phyloP scores from a whole-genome alignment of 225 moss, liverwort and hornwort genomes.

The Sphagnum contortum region DNA sequence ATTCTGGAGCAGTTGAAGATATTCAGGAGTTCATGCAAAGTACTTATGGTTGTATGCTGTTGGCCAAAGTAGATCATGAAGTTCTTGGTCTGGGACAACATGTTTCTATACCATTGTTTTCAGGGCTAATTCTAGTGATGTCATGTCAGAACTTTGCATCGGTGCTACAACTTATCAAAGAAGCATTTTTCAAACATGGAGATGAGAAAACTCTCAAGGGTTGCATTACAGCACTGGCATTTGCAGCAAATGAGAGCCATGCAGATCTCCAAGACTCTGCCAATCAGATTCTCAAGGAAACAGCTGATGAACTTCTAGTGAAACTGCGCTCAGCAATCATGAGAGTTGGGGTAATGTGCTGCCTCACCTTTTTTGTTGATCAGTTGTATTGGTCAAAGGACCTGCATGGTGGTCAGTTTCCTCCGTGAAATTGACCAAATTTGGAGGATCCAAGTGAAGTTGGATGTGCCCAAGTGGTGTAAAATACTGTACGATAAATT shows the following conservation, averaged over 20 bases:
- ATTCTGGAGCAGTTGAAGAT: no score
- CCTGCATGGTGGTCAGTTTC: background rate
- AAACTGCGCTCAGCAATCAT: slow-evolving; percentile 74
- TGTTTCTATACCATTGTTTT: no score
- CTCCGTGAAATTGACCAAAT: no score
- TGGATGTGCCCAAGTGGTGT: no score
- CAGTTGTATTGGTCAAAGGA: background rate
- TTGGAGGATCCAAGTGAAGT: no score
- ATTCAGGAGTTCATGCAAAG: no score
- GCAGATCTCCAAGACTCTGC: slow-evolving; percentile 84
- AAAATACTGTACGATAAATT: no score
- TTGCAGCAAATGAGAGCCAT: slow-evolving; percentile 80
- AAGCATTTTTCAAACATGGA: slow-evolving; percentile 95
- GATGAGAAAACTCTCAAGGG: slow-evolving; percentile 74
- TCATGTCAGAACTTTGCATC: slow-evolving; percentile 56
- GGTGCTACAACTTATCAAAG: slow-evolving; percentile 77
- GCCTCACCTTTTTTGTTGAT: background rate
- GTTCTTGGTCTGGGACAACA: no score
- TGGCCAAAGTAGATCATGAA: no score
- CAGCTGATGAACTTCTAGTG: slow-evolving; percentile 66
- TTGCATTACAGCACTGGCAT: slow-evolving; percentile 79
- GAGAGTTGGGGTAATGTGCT: slow-evolving; percentile 41
- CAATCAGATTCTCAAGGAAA: slow-evolving; percentile 76
- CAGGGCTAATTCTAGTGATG: background rate
- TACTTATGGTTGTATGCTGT: no score